Conservation (phyloP, 2,329 filamentous ascomycete genomes). For the Penicillium sp. region DNA sequence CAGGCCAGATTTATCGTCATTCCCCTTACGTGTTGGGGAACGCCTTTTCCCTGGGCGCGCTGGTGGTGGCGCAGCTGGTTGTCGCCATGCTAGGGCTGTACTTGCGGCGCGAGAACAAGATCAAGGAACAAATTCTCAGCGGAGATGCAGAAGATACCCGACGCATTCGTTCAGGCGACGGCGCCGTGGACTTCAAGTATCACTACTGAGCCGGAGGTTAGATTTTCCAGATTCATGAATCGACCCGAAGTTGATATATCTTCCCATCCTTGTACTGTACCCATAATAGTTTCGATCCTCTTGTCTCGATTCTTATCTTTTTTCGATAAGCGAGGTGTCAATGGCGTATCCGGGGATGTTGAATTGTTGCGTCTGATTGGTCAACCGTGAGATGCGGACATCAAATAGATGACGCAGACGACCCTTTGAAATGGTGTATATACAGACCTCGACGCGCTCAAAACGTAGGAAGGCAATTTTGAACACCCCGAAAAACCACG, state of each 20-base stretch:
- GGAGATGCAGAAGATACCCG: slow-evolving; percentile 47
- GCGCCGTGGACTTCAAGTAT: slow-evolving; percentile 51
- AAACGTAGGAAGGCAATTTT: neutral
- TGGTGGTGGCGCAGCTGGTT: slow-evolving; percentile 37
- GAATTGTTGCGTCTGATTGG: neutral
- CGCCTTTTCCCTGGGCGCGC: slow-evolving; percentile 37
- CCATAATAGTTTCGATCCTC: neutral
- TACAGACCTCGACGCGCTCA: neutral
- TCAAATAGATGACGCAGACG: neutral
- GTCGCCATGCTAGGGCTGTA: slow-evolving; percentile 46
- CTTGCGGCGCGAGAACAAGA: slow-evolving; percentile 41
- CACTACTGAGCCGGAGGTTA: slow-evolving; percentile 30
- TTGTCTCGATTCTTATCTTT: neutral
- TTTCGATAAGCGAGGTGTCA: neutral
- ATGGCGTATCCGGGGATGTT: neutral
- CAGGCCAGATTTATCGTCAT: slow-evolving; percentile 46
- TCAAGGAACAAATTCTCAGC: slow-evolving; percentile 40
- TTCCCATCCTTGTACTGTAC: neutral
- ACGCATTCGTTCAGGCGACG: slow-evolving; percentile 48
- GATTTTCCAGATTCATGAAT: no score
- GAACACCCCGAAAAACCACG: neutral
- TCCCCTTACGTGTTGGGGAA: slow-evolving; percentile 39
- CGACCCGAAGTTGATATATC: neutral
- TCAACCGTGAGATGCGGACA: slow-evolving; percentile 2
- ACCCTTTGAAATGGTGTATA: neutral